Conservation (phyloP, 2,329 filamentous ascomycete genomes). For the Neonectria neomacrospora region DNA sequence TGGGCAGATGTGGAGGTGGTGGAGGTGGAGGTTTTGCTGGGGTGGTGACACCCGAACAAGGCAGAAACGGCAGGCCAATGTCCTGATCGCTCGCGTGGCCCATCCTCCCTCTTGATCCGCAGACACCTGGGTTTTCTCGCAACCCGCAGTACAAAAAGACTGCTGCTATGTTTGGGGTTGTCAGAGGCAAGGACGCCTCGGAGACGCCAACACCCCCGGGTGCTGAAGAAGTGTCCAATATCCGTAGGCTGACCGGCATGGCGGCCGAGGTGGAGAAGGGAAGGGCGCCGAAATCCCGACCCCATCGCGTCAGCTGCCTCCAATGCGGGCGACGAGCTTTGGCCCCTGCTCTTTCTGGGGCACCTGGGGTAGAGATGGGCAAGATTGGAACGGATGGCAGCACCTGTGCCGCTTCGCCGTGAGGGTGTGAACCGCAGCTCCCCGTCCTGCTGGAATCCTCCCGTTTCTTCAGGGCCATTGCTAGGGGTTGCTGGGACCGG, state of each 20-base stretch:
- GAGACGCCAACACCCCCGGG: not conserved
- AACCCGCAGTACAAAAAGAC: not conserved
- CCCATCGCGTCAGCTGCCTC: constrained; percentile 21
- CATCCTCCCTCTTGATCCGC: constrained; percentile 1
- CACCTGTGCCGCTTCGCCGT: constrained; percentile 2
- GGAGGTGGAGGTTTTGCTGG: constrained; percentile 36
- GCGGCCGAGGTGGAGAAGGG: constrained; percentile 26
- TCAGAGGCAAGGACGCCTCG: not conserved
- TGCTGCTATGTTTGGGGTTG: not conserved
- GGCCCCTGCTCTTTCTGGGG: constrained; percentile 22
- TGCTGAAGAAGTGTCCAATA: not conserved
- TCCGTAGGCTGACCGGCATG: not conserved
- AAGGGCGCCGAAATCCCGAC: constrained; percentile 25
- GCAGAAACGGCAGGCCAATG: constrained; percentile 6
- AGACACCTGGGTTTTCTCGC: not conserved
- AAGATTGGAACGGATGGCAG: constrained; percentile 15
- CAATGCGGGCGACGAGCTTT: constrained; percentile 11
- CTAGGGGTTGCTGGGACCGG: constrained; percentile 5
- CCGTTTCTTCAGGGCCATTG: constrained; percentile 15
- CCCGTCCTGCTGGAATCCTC: constrained; percentile 8
- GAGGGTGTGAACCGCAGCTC: constrained; percentile 7
- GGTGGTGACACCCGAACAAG: constrained; percentile 4
- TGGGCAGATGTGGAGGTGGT: constrained; percentile 46
- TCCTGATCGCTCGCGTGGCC: not conserved
- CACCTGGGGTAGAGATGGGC: constrained; percentile 15